Evolutionary conservation across 2,329 filamentous ascomycete genomes (phyloP).

Genomic region (Xylaria sp.): DNA sequence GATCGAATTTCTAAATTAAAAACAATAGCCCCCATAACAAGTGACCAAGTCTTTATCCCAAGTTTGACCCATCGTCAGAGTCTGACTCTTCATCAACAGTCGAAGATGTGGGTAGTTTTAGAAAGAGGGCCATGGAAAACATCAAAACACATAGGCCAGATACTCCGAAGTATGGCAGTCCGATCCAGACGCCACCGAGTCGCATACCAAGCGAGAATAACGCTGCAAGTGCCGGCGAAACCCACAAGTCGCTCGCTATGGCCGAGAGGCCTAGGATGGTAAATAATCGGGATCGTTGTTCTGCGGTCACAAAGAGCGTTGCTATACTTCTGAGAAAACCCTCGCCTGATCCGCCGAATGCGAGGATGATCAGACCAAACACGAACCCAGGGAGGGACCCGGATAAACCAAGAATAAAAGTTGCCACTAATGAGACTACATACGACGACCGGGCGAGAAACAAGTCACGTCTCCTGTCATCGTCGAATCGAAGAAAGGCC

Average conservation of each 20-base stretch:
- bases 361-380: constrained; percentile 45
- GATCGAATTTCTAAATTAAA: neutral
- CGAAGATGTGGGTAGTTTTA: constrained; percentile 33
- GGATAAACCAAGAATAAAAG: constrained; percentile 44
- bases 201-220: constrained; percentile 48
- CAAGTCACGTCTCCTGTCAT: constrained; percentile 46
- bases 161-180: constrained; percentile 48
- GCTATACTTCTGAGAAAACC: constrained; percentile 45
- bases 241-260: constrained; percentile 42
- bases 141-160: constrained; percentile 42
- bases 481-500: constrained; percentile 37
- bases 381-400: constrained; percentile 43
- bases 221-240: constrained; percentile 44
- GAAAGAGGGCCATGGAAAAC: constrained; percentile 41
- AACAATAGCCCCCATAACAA: neutral
- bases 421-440: constrained; percentile 37
- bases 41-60: neutral
- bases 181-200: constrained; percentile 46
- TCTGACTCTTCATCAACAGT: constrained; percentile 37
- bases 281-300: constrained; percentile 47
- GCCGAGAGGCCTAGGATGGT: constrained; percentile 43
- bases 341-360: constrained; percentile 43
- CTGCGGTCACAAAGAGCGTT: constrained; percentile 43
- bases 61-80: constrained; percentile 9
- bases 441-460: constrained; percentile 44